A percentile compares a stretch with the other conserved stretches of the same genome.
phyloP scores from a whole-genome alignment of 768 basidiomycete species.

The Mycena belliarum region DNA sequence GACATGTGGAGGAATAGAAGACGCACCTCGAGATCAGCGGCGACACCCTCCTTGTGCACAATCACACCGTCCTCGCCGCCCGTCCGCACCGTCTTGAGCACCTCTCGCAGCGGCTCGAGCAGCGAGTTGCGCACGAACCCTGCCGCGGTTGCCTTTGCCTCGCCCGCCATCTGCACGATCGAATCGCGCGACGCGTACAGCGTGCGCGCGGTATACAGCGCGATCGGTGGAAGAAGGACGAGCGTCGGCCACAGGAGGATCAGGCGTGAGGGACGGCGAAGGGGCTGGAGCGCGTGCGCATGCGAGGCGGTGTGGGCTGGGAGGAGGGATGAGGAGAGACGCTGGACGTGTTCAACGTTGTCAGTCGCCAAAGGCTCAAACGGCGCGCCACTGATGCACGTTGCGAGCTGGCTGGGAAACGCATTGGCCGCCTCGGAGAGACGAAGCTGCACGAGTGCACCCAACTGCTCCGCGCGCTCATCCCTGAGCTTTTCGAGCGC shows the following conservation, averaged over 20 bases:
- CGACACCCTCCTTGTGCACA: conserved; percentile 78
- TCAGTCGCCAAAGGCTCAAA: background rate
- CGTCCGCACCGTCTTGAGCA: conserved; percentile 79
- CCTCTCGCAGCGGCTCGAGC: conserved; percentile 79
- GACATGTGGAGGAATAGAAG: too few relatives aligned
- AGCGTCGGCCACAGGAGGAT: conserved; percentile 82
- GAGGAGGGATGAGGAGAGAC: conserved; percentile 29
- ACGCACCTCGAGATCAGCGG: conserved; percentile 77
- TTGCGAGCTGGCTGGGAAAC: conserved; percentile 23
- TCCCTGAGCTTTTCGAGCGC: conserved; percentile 67
- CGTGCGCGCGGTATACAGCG: conserved; percentile 49
- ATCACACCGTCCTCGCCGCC: conserved; percentile 78
- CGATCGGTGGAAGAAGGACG: conserved; percentile 71
- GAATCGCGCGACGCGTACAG: conserved; percentile 62
- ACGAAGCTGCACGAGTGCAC: conserved; percentile 58
- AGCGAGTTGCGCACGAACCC: conserved; percentile 85
- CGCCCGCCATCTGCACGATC: conserved; percentile 54
- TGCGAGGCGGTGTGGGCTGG: conserved; percentile 32
- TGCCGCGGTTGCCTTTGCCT: conserved; percentile 63
- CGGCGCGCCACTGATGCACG: conserved; percentile 17
- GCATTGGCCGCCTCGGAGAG: conserved; percentile 35
- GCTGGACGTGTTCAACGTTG: conserved; percentile 20
- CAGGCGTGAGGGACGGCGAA: conserved; percentile 68
- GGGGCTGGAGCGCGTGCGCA: conserved; percentile 30
- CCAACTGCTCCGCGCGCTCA: conserved; percentile 66